Evolutionary conservation across 352 stramenopile species (phyloP), one percentile per base, ranked within the genome.

Genomic region (Phytophthora palmivora): DNA sequence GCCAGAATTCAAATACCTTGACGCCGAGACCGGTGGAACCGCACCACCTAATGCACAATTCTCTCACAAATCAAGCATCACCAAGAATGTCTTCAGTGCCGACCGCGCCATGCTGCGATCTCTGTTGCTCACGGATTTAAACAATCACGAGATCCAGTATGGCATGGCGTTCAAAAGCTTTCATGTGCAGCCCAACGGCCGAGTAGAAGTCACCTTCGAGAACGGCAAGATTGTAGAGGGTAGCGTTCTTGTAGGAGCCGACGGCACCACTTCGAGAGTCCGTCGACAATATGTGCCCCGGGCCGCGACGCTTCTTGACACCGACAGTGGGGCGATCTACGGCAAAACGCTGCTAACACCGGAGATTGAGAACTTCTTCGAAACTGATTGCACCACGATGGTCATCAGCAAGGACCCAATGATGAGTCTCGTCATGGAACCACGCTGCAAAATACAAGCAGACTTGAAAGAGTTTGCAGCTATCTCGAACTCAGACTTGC

Each of bases 381-480:
- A 82, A 12, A 72, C 67, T 0, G 63, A 75, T n/a, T 64, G 65
- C 47, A 91, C 70, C 18, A 89, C 79, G 0, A 63, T 88, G 48
- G 54, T 85, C 15, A 67, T 74, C 34, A 74, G 68, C 43, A 57
- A 79, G 12, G 41, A 70, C 14, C 82, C 79, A 0, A 70, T 58
- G 43, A 86, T 88, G 72, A 74, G 77, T 41, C 68, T 91, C 0
- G 62, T 91, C 9, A 82, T 91, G 50, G 79, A 91, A 44, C 79
- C 82, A 30, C 58, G 71, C 26, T 74, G 59, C 52, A 66, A 63
- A 10, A 73, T 75, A 0, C 50, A 74, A 30, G 58, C 72, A 4
- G 62, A 85, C 34, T 36, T 71, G 16, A 49, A 50, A 18, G 56
- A 81, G 22, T 83, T 76, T 21, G 61, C 54, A 6, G 33, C 60